Evolutionary conservation across 2,329 filamentous ascomycete genomes (phyloP).

Genomic region (Fragosphaeria purpurea): DNA sequence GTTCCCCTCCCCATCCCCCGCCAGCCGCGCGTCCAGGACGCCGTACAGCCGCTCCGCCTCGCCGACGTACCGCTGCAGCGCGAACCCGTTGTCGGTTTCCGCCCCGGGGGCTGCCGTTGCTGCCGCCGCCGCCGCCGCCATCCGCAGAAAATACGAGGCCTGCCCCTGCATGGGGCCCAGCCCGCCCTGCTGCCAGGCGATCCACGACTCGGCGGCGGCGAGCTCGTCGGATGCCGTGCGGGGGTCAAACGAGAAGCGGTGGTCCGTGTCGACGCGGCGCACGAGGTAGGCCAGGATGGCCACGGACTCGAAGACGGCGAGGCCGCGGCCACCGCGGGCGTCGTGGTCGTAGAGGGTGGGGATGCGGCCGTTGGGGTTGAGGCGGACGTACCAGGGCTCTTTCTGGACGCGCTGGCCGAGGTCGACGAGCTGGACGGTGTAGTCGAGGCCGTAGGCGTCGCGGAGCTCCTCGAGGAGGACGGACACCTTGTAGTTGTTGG

Average conservation of each 20-base stretch:
- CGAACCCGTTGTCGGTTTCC: constrained; percentile 46
- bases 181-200: constrained; percentile 65
- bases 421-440: constrained; percentile 49
- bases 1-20: not conserved
- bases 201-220: constrained; percentile 46
- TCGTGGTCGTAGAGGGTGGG: constrained; percentile 59
- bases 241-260: constrained; percentile 16
- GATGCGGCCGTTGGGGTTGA: constrained; percentile 56
- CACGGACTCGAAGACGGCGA: constrained; percentile 63
- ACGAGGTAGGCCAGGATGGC: constrained; percentile 48
- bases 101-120: no score
- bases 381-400: constrained; percentile 53
- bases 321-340: constrained; percentile 40
- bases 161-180: constrained; percentile 65
- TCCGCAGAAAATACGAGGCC: constrained; percentile 61
- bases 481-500: constrained; percentile 46
- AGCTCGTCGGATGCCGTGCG: constrained; percentile 20
- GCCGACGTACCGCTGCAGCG: constrained; percentile 62
- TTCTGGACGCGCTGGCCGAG: constrained; percentile 56
- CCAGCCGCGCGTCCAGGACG: constrained; percentile 57
- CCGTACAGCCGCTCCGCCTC: constrained; percentile 67
- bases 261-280: constrained; percentile 35
- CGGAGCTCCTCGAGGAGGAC: constrained; percentile 58
- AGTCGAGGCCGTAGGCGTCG: constrained; percentile 51
- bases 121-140: constrained; percentile 47